Percentiles rank a stretch among this genome's conserved stretches.
Evolutionary conservation across 345 rosid genomes (phyloP).

Genomic region (Populus nigra): DNA sequence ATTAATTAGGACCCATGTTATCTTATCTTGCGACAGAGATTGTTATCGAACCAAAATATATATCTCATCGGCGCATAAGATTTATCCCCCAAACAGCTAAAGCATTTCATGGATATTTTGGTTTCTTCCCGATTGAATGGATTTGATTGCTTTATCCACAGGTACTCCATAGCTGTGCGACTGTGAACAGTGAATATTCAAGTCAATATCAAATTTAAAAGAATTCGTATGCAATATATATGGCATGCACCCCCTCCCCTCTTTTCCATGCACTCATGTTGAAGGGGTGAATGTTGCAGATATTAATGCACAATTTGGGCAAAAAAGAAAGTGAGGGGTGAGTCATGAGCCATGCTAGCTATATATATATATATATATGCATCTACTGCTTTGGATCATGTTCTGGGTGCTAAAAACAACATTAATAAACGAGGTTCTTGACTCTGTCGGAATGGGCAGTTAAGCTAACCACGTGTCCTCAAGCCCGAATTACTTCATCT

Average conservation of each 20-base stretch:
- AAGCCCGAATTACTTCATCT: constrained; percentile 1
- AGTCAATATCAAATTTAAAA: not conserved
- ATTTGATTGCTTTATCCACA: not conserved
- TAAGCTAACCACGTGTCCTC: not conserved
- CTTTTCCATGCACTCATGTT: not conserved
- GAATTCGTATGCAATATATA: not conserved
- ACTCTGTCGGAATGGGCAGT: not conserved
- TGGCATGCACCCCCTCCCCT: not conserved
- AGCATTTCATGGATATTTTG: not conserved
- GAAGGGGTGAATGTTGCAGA: not conserved
- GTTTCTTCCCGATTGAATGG: not conserved
- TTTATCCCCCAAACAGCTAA: not conserved
- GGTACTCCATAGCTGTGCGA: not conserved
- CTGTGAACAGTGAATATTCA: not conserved
- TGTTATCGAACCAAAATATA: not conserved
- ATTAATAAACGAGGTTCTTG: not conserved
- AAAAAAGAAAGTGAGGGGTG: not conserved
- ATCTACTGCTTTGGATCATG: not conserved
- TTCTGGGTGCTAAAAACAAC: not conserved
- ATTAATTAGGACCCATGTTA: too few species aligned
- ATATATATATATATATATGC: too few species aligned
- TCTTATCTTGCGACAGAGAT: too few species aligned
- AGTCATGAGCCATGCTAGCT: not conserved
- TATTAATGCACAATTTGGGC: not conserved
- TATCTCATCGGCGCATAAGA: not conserved